These are phyloP conservation scores for Pistacia vera DNA, from an alignment of 345 rosid genomes.

Conservation along the genomic window DNA sequence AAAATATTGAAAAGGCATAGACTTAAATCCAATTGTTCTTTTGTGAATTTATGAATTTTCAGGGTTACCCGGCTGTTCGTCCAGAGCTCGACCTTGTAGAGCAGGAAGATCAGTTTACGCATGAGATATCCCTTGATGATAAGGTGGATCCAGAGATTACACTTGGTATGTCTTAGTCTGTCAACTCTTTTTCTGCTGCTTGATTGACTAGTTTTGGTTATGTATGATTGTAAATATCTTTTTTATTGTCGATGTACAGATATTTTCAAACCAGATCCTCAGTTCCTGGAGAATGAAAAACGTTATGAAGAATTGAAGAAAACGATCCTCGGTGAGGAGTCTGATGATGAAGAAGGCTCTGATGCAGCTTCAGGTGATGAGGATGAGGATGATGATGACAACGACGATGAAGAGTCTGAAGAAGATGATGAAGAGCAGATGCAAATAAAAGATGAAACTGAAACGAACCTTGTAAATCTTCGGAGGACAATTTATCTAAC, in stretches of 20 bases:
- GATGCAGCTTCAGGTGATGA: slow-evolving; percentile 65
- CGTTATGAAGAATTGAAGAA: slow-evolving; percentile 88
- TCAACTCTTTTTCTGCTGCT: neutral
- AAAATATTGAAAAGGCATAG: neutral
- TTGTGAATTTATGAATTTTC: slow-evolving; percentile 27
- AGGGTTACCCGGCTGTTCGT: slow-evolving; percentile 96
- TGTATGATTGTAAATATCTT: slow-evolving; percentile 17
- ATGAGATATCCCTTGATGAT: slow-evolving; percentile 82
- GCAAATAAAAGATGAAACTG: slow-evolving; percentile 89
- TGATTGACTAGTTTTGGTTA: slow-evolving; percentile 1
- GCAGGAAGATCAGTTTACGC: slow-evolving; percentile 80
- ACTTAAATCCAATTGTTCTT: slow-evolving; percentile 10
- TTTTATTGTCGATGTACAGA: slow-evolving; percentile 42
- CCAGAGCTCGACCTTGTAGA: slow-evolving; percentile 94
- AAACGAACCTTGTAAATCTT: slow-evolving; percentile 93
- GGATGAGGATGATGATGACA: slow-evolving; percentile 50
- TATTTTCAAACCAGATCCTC: slow-evolving; percentile 74
- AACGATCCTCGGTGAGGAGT: slow-evolving; percentile 79
- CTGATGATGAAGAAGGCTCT: slow-evolving; percentile 81
- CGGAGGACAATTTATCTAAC: slow-evolving; percentile 96
- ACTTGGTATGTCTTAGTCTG: slow-evolving; percentile 60
- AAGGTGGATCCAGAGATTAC: slow-evolving; percentile 70
- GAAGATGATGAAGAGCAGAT: slow-evolving; percentile 79
- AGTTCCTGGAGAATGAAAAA: slow-evolving; percentile 85
- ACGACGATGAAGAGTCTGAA: slow-evolving; percentile 49